phyloP scores from a whole-genome alignment of 345 rosid species.

The Acer negundo region DNA sequence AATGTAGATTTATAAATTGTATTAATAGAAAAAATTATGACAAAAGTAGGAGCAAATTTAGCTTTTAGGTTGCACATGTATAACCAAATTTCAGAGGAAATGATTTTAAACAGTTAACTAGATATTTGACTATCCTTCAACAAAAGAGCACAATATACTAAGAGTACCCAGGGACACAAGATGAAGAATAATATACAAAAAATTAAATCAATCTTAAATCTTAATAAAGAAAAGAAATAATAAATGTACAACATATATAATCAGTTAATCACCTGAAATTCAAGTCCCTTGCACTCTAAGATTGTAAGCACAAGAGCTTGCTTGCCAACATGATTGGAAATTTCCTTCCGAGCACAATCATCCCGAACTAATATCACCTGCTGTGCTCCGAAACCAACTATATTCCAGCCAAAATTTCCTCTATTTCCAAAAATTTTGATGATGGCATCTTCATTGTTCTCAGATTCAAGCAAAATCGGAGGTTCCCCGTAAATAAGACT shows the following conservation, averaged over 20 bases:
- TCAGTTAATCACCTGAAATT: constrained; percentile 60
- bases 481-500: constrained; percentile 51
- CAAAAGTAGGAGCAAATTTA: neutral
- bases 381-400: constrained; percentile 53
- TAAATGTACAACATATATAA: neutral
- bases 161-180: neutral
- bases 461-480: constrained; percentile 42
- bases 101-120: neutral
- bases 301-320: constrained; percentile 54
- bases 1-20: neutral
- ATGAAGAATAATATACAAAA: neutral
- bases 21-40: neutral
- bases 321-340: constrained; percentile 34
- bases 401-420: constrained; percentile 16
- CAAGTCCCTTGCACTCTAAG: constrained; percentile 54
- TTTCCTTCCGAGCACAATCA: constrained; percentile 34
- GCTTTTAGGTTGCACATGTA: neutral
- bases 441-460: constrained; percentile 36
- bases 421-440: constrained; percentile 43
- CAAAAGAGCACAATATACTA: neutral
- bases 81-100: neutral
- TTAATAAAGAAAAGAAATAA: neutral
- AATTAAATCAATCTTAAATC: neutral
- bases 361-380: constrained; percentile 55
- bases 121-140: neutral